Evolutionary conservation across 768 basidiomycete species (phyloP), one percentile per base, ranked within the genome.

Genomic region (Sistotremastrum niveocremeum): DNA sequence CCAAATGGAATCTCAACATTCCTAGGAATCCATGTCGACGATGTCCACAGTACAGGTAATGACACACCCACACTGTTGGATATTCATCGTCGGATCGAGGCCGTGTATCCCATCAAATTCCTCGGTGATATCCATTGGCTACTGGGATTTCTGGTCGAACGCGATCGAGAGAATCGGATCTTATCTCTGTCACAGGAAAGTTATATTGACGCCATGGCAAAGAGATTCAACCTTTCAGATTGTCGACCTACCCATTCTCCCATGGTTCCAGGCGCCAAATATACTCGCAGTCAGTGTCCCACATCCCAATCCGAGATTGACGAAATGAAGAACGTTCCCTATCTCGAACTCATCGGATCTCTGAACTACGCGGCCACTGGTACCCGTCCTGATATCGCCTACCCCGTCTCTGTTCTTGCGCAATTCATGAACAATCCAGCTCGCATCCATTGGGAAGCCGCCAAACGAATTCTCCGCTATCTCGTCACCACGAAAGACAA

Each of bases 321-420:
- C 0, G 43, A 42, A 7, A 52, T 51, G 45, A 39, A 35, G 4
- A 20, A 45, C 37, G 34, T 37, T 7, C 50, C 51, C 1, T 61
- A 57, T 46, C 36, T 35, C 5, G 37, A 47, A 9, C 40, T 53
- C 28, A 51, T 63, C 12, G 63, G 60, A 2, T 54, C 56, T 3
- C 56, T 63, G 11, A 58, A 62, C 51, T 65, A 61, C 34, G 51
- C 53, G 0, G 44, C 51, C 2, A 31, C 57, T 3, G 45, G 51
- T 11, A 62, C 57, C 2, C 54, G 60, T 30, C 60, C 61, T 6
- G 64, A 65, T 52, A 59, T 63, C 39, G 30, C 54, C 8, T 60
- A 45, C 41, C 44, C 57, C 7, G 53, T 59, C 5, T 43, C 47
- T 1, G 34, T 37, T 0, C 56, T 64, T 0, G 34, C 46, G 8